Base-by-base conservation (phyloP, 371 early-diverging fungal genomes). In the Mortierella sp. region DNA sequence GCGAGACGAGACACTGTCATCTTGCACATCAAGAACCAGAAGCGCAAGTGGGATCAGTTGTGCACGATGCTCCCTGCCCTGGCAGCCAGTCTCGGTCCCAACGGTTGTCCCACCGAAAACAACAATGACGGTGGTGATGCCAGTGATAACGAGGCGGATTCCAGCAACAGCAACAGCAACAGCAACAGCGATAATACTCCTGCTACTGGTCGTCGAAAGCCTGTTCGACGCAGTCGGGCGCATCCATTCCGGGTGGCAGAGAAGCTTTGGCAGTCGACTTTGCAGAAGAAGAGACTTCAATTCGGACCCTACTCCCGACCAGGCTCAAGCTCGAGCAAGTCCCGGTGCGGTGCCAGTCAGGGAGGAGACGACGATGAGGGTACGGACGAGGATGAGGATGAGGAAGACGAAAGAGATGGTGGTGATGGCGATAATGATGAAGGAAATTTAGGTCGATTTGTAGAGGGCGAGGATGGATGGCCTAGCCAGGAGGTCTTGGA, bases 1-100 rank as follows among this genome's bases (percentile, higher is more conserved):
- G 82, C 82, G 8, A 47, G 82, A 50, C 70, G 82, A 3, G 82
- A 82, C 47, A 82, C 82, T 4, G 82, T 77, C 24, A 82, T 82
- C 26, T 52, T 82, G 44, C 82, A 82, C 29, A 82, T 82, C 68
- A 77, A 82, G 68, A 82, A 77, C 55, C 73, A 77, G 50, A 77
- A 77, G 31, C 68, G 75, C 10, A 77, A 82, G 14, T 82, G 82
- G 82, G 82, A 77, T 39, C 52, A 52, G 16, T 68, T 77, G 41
- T 64, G 44, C 13, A 40, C 74, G 24, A 47, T 73, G 64, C 55
- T 76, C 63, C 66, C 55, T 11, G 55, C 53, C 11, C 48, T 80
- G 16, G 53, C 44, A 6, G 24, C 41, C 0, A n/a, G n/a, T n/a
- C n/a, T n/a, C n/a, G n/a, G n/a, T n/a, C n/a, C n/a, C n/a, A n/a